Evolutionary conservation across 2,329 filamentous ascomycete species (phyloP), one percentile per base, ranked within the genome.

Genomic region (Fusarium ambrosium): DNA sequence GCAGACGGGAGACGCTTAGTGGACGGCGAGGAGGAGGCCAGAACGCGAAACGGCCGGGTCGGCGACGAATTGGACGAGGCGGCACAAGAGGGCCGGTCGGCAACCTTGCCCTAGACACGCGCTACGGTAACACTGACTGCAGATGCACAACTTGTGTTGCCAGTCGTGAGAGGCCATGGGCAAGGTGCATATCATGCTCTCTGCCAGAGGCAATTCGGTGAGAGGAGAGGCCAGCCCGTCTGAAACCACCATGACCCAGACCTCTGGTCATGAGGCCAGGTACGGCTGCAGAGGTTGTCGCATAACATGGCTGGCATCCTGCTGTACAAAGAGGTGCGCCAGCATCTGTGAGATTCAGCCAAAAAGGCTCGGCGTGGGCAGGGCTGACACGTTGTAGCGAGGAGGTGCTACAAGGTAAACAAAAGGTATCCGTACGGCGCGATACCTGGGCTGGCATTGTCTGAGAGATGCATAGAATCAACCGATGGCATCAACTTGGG

Each of bases 71-170:
- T 61, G 73, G 41, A 62, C 29, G 37, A 66, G 37, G 55, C 41
- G 62, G 66, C 55, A 66, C 53, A 63, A 65, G 64, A 73, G 69
- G 70, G 56, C 68, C 72, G 69, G 59, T 65, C 55, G 61, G 72
- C 62, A 62, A 62, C 70, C 70, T 73, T 76, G 67, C 64, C 70
- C 74, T 76, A 66, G 65, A 64, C 61, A 70, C 62, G 59, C 73
- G 56, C 73, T 63, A 74, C 71, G 67, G 73, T 76, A 71, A 56
- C 70, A 76, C 73, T 58, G 64, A 69, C 45, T 76, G 37, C 41
- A 76, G 70, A 66, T 68, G 67, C 73, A 76, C 67, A 73, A 62
- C 67, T 20, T 71, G 62, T 74, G 56, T 68, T 59, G 69, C 69
- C 66, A 68, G 63, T 75, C 39, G 41, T 73, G 58, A 62, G 56